Evolutionary conservation across 306 rosid genomes (phyloP), one percentile per base, ranked within the genome.

Genomic region (Cicer cuneatum): DNA sequence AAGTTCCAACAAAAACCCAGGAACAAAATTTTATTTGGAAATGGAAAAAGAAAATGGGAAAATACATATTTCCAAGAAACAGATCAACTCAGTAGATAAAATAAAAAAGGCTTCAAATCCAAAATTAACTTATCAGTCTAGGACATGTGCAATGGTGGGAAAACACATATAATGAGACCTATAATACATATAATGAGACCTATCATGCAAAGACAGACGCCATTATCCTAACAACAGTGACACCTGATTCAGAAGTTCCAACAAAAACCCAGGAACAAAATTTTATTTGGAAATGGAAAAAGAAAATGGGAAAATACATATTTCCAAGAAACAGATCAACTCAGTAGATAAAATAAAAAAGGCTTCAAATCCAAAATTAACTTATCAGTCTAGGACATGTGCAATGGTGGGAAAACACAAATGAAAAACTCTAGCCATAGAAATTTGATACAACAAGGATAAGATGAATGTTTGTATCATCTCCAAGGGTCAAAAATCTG

Each of bases 391-490:
- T 9, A 57, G 13, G 56, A 66, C 49, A 73, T 4, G 43, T 5
- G 53, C 51, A 59, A 68, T 2, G 42, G 21, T 29, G 6, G 5
- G 5, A 68, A 19, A 57, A 61, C 15, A 46, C 63, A 56, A 10
- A 73, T 10, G 18, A 66, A 38, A 51, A 49, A 60, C 7, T 56
- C 7, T 43, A 53, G 52, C 8, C 7, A 57, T 6, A 53, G 38
- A 38, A 69, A 16, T 38, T 77, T 58, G 47, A 42, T 70, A 49
- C 5, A 16, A 46, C 69, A 66, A 13, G 70, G 37, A 64, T 13
- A 65, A 12, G 33, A 46, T 6, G 47, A 54, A 45, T 63, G 52
- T 64, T 53, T 65, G 42, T 13, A 46, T 7, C 69, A 65, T 73
- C 38, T 52, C 61, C 51, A 6, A 54, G 4, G 12, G 24, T 35